A percentile compares a stretch with the other conserved stretches of the same genome.
Evolutionary conservation across 1,284 basidiomycete genomes (phyloP).

Genomic region (Chiua sp.): DNA sequence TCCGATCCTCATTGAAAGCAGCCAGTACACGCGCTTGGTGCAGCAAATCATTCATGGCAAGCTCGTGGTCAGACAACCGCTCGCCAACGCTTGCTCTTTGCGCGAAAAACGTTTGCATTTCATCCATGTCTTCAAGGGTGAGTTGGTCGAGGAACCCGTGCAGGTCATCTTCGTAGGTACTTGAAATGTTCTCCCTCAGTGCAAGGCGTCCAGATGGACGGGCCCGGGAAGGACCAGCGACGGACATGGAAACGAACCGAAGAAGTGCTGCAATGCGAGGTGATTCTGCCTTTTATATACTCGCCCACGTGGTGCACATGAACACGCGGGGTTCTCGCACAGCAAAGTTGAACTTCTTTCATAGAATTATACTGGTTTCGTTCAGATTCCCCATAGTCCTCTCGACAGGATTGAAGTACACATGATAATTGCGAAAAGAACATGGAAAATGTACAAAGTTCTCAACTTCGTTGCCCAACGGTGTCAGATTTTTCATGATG

Average conservation of each 20-base stretch:
- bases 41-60: constrained; percentile 33
- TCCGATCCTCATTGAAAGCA: constrained; percentile 25
- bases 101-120: constrained; percentile 20
- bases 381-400: too few species aligned
- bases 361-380: too few species aligned
- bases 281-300: constrained; percentile 5
- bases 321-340: too few species aligned
- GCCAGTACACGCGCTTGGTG: constrained; percentile 28
- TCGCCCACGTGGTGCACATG: too few species aligned
- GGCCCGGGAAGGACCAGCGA: constrained; percentile 33
- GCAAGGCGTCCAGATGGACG: constrained; percentile 1
- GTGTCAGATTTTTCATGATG: too few species aligned
- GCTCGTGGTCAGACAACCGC: constrained; percentile 27
- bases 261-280: constrained; percentile 1
- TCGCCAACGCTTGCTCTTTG: constrained; percentile 10
- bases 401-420: too few species aligned
- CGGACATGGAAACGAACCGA: constrained; percentile 29
- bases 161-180: constrained; percentile 32
- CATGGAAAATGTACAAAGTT: too few species aligned
- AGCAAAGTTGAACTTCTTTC: too few species aligned
- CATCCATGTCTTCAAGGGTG: constrained; percentile 24
- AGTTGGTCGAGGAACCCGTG: constrained; percentile 23
- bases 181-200: constrained; percentile 20
- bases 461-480: too few species aligned
- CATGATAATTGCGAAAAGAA: too few species aligned